These are phyloP conservation scores for Globisporangium cystogenes DNA, from an alignment of 352 stramenopile genomes.

Conservation along the genomic window DNA sequence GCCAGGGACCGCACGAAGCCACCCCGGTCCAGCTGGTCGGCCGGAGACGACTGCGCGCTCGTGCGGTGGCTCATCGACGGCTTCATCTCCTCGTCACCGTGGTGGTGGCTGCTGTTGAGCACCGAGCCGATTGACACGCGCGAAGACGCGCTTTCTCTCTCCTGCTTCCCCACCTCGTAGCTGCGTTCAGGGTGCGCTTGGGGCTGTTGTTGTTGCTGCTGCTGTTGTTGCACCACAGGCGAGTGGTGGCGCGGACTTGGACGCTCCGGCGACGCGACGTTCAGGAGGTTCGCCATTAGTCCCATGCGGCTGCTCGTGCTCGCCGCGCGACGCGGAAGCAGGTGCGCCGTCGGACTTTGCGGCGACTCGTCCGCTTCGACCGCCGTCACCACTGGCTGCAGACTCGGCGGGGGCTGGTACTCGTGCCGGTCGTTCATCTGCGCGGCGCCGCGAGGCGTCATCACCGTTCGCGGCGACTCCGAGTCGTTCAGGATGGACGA, in stretches of 20 bases:
- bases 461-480: slow-evolving; percentile 33
- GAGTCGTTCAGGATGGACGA: slow-evolving; percentile 87
- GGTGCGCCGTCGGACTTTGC: slow-evolving; percentile 51
- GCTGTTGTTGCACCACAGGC: slow-evolving; percentile 25
- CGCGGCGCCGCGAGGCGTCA: slow-evolving; percentile 9
- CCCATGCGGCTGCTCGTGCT: slow-evolving; percentile 48
- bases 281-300: slow-evolving; percentile 76
- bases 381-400: slow-evolving; percentile 17
- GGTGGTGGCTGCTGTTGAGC: slow-evolving; percentile 10
- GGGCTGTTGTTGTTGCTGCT: not conserved
- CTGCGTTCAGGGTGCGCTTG: slow-evolving; percentile 27
- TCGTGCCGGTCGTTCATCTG: slow-evolving; percentile 10
- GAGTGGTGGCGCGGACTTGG: slow-evolving; percentile 30
- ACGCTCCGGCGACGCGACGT: slow-evolving; percentile 57
- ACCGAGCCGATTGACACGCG: slow-evolving; percentile 17
- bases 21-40: not conserved
- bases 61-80: not conserved
- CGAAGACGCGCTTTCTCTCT: slow-evolving; percentile 10
- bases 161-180: slow-evolving; percentile 8
- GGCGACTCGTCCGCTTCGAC: slow-evolving; percentile 20
- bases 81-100: slow-evolving; percentile 6
- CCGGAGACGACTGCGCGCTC: not conserved
- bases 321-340: slow-evolving; percentile 37
- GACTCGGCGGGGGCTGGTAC: slow-evolving; percentile 17
- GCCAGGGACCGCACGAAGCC: slow-evolving; percentile 3